Base-by-base conservation (phyloP, 2,329 filamentous ascomycete species). In the Calonectria fujianensis region DNA sequence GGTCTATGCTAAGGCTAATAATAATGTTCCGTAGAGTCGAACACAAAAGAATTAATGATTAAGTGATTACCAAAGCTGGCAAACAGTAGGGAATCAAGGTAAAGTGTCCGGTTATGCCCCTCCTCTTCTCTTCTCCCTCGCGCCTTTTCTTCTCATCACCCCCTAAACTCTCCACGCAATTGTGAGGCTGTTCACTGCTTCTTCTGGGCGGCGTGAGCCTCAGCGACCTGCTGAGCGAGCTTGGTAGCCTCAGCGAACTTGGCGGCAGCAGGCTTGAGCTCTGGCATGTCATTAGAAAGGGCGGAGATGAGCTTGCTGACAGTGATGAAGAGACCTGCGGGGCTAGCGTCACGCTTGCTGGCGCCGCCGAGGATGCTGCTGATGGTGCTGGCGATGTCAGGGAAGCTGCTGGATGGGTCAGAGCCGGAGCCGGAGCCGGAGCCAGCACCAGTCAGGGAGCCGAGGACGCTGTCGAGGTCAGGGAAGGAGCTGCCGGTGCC, bases 341-440 rank as follows among this genome's bases (percentile, higher is more conserved):
- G n/a, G n/a, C 24, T 5, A 2, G 14, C 10, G 27, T 50, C 29
- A 16, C 41, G 35, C 45, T 35, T 64, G 54, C 32, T 59, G n/a
- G 18, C 16, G 24, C 52, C 68, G 31, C 68, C 64, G 32, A 68
- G 37, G 67, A 72, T 35, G 27, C 71, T 63, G 41, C 18, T 35
- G 4, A 64, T 39, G 29, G 68, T 32, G 2, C 24, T 59, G 13
- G 51, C 39, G 24, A 63, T 63, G 14, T 63, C 57, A 18, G 68
- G 29, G 37, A 74, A 27, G 50, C 41, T 50, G 39, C 61, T 10
- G 16, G 61, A 11, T 5, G 37, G 6, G 7, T 20, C 41, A 9
- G 41, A n/a, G 27, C 24, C 39, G 16, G 35, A 27, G 37, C 20
- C 59, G 27, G 59, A 59, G n/a, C 31, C 61, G 27, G 61, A 31